Evolutionary conservation across 2,329 filamentous ascomycete genomes (phyloP).

Genomic region (Beauveria rudraprayagi): DNA sequence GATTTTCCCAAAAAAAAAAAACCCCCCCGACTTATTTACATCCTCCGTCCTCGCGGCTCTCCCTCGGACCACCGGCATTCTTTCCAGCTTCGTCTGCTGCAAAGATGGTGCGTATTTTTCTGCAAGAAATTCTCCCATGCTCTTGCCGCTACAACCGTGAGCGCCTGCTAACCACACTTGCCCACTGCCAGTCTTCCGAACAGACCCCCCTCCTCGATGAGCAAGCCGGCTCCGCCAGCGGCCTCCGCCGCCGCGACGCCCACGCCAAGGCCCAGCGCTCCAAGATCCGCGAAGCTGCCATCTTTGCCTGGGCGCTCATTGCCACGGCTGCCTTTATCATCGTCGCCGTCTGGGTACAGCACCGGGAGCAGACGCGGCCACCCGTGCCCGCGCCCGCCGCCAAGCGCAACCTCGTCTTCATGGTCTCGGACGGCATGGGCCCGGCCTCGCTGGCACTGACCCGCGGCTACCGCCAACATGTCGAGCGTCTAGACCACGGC

Average conservation of each 20-base stretch:
- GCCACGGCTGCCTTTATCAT: conserved; percentile 74
- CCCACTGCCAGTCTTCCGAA: conserved; percentile 2
- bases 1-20: too few relatives aligned
- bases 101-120: not conserved
- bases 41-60: not conserved
- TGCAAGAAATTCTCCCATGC: not conserved
- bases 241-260: not conserved
- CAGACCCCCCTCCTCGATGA: conserved; percentile 8
- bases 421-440: conserved; percentile 99
- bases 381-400: conserved; percentile 36
- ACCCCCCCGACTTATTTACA: not conserved
- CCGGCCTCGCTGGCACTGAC: conserved; percentile 84
- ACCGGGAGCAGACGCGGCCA: conserved; percentile 47
- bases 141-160: not conserved
- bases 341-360: conserved; percentile 69
- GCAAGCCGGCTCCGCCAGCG: not conserved
- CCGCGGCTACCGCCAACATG: conserved; percentile 74
- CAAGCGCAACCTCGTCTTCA: conserved; percentile 94
- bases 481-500: conserved; percentile 62
- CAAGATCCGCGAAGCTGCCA: conserved; percentile 59
- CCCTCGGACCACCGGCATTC: not conserved
- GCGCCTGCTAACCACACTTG: not conserved
- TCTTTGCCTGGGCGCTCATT: conserved; percentile 76
- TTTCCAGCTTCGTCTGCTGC: not conserved
- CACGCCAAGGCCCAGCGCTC: conserved; percentile 16